These are phyloP conservation scores for Triangularia setosa DNA, from an alignment of 2,329 filamentous ascomycete genomes.

Conservation along the genomic window DNA sequence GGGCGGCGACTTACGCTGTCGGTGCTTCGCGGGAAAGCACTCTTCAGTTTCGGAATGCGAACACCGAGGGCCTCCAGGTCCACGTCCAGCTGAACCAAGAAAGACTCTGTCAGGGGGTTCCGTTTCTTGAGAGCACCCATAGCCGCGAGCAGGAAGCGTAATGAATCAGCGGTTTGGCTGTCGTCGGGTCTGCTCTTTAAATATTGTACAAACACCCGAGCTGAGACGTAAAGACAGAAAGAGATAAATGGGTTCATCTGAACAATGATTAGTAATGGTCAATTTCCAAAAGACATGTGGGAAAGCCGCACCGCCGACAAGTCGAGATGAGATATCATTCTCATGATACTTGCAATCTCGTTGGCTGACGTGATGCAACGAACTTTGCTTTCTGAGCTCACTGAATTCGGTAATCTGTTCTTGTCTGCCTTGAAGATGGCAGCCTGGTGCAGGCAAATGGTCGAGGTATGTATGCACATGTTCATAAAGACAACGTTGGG, in stretches of 20 bases:
- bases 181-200: constrained; percentile 92
- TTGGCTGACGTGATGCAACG: constrained; percentile 90
- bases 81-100: constrained; percentile 87
- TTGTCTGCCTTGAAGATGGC: constrained; percentile 97
- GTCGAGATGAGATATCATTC: constrained; percentile 88
- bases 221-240: constrained; percentile 94
- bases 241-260: constrained; percentile 95
- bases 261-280: constrained; percentile 18
- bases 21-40: constrained; percentile 50
- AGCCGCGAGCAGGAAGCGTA: constrained; percentile 86
- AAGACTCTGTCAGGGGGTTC: constrained; percentile 90
- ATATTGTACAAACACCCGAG: constrained; percentile 92
- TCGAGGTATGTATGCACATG: constrained; percentile 95
- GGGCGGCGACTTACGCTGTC: constrained; percentile 44
- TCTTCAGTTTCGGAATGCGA: constrained; percentile 54
- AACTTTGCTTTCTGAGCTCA: constrained; percentile 85
- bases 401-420: constrained; percentile 69
- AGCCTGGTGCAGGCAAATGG: constrained; percentile 96
- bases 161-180: constrained; percentile 68
- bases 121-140: constrained; percentile 86
- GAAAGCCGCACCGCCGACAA: constrained; percentile 63
- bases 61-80: constrained; percentile 74
- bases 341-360: constrained; percentile 93
- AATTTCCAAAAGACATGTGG: neutral
- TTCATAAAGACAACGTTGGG: constrained; percentile 90